Evolutionary conservation across 805 yeast species (phyloP).

Genomic region (Deakozyma indianensis): DNA sequence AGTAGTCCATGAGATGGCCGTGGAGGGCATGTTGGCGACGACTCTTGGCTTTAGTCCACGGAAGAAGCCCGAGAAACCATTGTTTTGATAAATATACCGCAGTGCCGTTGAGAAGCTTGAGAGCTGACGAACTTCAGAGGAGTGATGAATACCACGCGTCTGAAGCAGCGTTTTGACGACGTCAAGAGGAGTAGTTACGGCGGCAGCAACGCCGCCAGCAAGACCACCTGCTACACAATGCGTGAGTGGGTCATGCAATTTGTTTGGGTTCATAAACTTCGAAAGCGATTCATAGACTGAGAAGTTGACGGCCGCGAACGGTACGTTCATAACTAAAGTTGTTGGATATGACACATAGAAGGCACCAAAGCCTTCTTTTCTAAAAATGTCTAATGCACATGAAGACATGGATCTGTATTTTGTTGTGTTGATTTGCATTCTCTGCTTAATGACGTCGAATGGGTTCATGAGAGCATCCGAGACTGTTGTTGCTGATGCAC

Average conservation of each 20-base stretch:
- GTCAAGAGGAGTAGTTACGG: slow-evolving; percentile 86
- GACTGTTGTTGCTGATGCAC: slow-evolving; percentile 83
- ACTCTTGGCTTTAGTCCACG: slow-evolving; percentile 87
- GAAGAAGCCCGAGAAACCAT: slow-evolving; percentile 45
- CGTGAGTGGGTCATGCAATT: slow-evolving; percentile 67
- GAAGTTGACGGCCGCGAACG: slow-evolving; percentile 89
- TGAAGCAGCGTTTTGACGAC: slow-evolving; percentile 82
- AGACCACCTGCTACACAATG: slow-evolving; percentile 91
- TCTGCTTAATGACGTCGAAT: slow-evolving; percentile 85
- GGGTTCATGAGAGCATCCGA: slow-evolving; percentile 97
- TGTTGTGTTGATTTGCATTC: slow-evolving; percentile 53
- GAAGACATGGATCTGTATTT: slow-evolving; percentile 9
- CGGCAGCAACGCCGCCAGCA: slow-evolving; percentile 93
- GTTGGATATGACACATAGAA: slow-evolving; percentile 91
- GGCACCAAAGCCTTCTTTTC: slow-evolving; percentile 39
- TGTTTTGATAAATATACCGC: slow-evolving; percentile 35
- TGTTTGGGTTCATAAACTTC: slow-evolving; percentile 61
- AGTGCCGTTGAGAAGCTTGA: slow-evolving; percentile 63
- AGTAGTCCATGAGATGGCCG: slow-evolving; percentile 96
- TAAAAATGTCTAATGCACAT: slow-evolving; percentile 18
- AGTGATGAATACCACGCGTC: slow-evolving; percentile 38
- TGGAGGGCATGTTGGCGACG: slow-evolving; percentile 84
- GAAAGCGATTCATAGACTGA: slow-evolving; percentile 80
- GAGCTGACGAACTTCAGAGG: slow-evolving; percentile 32
- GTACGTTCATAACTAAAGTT: slow-evolving; percentile 79